Evolutionary conservation across 2,329 filamentous ascomycete genomes (phyloP), one percentile per base, ranked within the genome.

Genomic region (Polytolypa hystricis): DNA sequence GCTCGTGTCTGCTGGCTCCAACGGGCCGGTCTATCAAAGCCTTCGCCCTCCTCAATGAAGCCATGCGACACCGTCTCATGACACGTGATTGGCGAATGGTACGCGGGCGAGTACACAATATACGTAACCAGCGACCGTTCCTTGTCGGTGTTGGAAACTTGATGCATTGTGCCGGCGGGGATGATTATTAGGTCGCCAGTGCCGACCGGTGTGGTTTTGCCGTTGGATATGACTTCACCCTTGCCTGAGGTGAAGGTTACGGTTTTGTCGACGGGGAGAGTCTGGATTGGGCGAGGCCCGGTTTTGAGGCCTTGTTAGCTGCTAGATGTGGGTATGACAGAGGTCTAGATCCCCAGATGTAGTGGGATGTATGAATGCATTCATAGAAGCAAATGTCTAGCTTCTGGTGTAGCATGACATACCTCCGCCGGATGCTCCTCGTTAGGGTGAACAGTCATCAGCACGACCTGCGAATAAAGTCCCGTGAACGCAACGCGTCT

Each of bases 351-450:
- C n/a, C n/a, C n/a, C n/a, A n/a, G n/a, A n/a, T n/a, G n/a, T n/a
- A n/a, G n/a, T n/a, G n/a, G n/a, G n/a, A n/a, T n/a, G n/a, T n/a
- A n/a, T n/a, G n/a, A n/a, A n/a, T n/a, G n/a, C n/a, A n/a, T n/a
- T n/a, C n/a, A n/a, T n/a, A n/a, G n/a, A n/a, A n/a, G n/a, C n/a
- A n/a, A n/a, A n/a, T n/a, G n/a, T n/a, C n/a, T n/a, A n/a, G n/a
- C n/a, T n/a, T n/a, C n/a, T n/a, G n/a, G n/a, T n/a, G n/a, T n/a
- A n/a, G n/a, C n/a, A n/a, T n/a, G n/a, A 39, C 49, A 4, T 41
- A 77, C 74, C 57, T 79, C 74, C 35, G 79, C 74, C n/a, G 76
- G 74, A 46, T 79, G 79, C 19, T 80, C 74, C 2, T 75, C 74
- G 10, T 66, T 68, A 0, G 75, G 70, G 0, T 75, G 75, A 0